phyloP scores from a whole-genome alignment of 495 filamentous ascomycete species.

The Neurospora tetrasperma region DNA sequence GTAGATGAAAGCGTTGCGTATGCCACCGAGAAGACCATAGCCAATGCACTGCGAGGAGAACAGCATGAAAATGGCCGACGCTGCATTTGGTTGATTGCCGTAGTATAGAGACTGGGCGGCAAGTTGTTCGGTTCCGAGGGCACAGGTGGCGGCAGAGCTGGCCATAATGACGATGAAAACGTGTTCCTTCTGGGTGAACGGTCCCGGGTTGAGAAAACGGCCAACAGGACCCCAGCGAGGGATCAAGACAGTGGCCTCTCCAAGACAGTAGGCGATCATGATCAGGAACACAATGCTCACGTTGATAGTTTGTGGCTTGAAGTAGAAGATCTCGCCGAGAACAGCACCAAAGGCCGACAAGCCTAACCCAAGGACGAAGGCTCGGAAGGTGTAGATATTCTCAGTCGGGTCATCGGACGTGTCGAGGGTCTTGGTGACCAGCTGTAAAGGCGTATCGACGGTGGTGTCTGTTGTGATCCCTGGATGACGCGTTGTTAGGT shows the following conservation, averaged over 20 bases:
- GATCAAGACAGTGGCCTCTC: slow-evolving; percentile 26
- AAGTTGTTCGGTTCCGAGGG: slow-evolving; percentile 25
- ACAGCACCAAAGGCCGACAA: slow-evolving; percentile 25
- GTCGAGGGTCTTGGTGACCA: slow-evolving; percentile 14
- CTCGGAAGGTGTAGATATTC: slow-evolving; percentile 24
- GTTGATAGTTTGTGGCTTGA: slow-evolving; percentile 36
- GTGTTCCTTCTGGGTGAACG: slow-evolving; percentile 34
- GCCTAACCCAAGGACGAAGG: slow-evolving; percentile 24
- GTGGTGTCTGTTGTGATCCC: neutral
- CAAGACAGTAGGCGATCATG: slow-evolving; percentile 29
- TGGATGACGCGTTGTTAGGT: neutral
- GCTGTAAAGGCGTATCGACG: slow-evolving; percentile 3
- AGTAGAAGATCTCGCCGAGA: slow-evolving; percentile 30
- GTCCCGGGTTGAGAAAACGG: slow-evolving; percentile 27
- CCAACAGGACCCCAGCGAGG: slow-evolving; percentile 25
- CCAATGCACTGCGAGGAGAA: slow-evolving; percentile 38
- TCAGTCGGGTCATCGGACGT: slow-evolving; percentile 26
- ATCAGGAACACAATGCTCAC: slow-evolving; percentile 35
- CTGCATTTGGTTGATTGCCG: slow-evolving; percentile 21
- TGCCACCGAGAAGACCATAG: slow-evolving; percentile 40
- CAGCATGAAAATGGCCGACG: slow-evolving; percentile 28
- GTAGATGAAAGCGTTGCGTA: slow-evolving; percentile 41
- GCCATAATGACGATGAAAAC: slow-evolving; percentile 28
- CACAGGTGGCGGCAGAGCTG: slow-evolving; percentile 24
- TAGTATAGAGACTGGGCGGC: slow-evolving; percentile 35